Base-by-base conservation (phyloP, 306 rosid species). In the Casuarina cunninghamiana region DNA sequence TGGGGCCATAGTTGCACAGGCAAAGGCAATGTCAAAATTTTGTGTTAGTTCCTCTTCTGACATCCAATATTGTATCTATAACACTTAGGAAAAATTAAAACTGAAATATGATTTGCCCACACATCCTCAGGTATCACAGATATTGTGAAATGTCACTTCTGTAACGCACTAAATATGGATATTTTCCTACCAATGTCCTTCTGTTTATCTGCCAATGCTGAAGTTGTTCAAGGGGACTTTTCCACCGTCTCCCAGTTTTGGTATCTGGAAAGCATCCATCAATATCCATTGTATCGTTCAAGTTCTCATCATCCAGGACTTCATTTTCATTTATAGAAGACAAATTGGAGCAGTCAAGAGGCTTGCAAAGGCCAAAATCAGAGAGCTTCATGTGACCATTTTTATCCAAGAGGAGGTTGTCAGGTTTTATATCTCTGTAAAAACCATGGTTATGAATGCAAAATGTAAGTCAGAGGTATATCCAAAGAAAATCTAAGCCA, bases 351-450 rank as follows among this genome's bases (percentile, higher is more conserved):
- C 91, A 87, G 82, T 87, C 88, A 16, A 84, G 91, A 83, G 91
- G 91, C 76, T 87, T 87, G 87, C 91, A 87, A 57, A 87, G 88
- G 74, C 91, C 91, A 75, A 87, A 87, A 84, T 87, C 91, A 42
- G 91, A 87, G 74, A 87, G 91, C 81, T 78, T 87, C 91, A 87
- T 84, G 84, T 87, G 88, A 63, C 91, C 91, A 53, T 78, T 80
- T 73, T 87, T 76, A 79, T 87, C 88, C 73, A 87, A 60, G 45
- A 87, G 80, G 73, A 87, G 91, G 71, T 87, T 87, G 83, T 87
- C 91, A 10, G 91, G 91, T 78, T 87, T 87, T 82, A 87, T 87
- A 75, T 87, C 91, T 85, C 91, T 87, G 83, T 63, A 76, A 70
- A 53, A 41, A 69, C 32, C 71, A 46, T 53, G 2, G 38, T 48